Evolutionary conservation across 192 early-diverging fungal genomes (phyloP).

Genomic region (Podila epicladia): DNA sequence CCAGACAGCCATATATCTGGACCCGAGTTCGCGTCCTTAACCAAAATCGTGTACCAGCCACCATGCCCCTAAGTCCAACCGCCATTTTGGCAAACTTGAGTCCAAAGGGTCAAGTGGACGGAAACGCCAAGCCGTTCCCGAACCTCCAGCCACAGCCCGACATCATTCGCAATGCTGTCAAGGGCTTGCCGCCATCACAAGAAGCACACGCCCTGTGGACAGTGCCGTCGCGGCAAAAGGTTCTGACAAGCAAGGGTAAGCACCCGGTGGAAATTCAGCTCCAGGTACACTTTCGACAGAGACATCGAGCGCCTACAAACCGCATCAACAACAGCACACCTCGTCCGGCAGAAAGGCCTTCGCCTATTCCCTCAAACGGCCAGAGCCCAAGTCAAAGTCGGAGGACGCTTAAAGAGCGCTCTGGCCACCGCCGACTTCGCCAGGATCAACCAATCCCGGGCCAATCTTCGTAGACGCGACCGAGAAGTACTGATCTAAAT

Average conservation of each 20-base stretch:
- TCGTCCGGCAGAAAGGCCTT: not conserved
- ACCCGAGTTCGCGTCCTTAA: slow-evolving; percentile 20
- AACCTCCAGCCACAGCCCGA: slow-evolving; percentile 17
- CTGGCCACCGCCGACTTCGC: too few species aligned
- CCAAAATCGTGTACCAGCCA: not conserved
- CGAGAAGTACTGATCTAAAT: too few species aligned
- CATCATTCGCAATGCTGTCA: slow-evolving; percentile 22
- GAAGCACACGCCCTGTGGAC: not conserved
- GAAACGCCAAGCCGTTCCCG: not conserved
- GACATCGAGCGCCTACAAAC: not conserved
- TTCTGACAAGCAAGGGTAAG: not conserved
- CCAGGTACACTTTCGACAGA: not conserved
- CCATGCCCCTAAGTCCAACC: slow-evolving; percentile 13
- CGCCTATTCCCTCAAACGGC: not conserved
- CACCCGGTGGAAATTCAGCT: not conserved
- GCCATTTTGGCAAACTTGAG: slow-evolving; percentile 12
- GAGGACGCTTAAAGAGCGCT: too few species aligned
- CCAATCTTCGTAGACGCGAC: too few species aligned
- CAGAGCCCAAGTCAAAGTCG: not conserved
- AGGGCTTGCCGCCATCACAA: not conserved
- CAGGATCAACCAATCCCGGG: too few species aligned
- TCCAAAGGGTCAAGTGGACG: not conserved
- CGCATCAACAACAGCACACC: not conserved
- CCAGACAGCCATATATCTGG: slow-evolving; percentile 35
- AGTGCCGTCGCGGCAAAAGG: not conserved